Base-by-base conservation (phyloP, 306 rosid genomes). In the Inga leiocalycina region DNA sequence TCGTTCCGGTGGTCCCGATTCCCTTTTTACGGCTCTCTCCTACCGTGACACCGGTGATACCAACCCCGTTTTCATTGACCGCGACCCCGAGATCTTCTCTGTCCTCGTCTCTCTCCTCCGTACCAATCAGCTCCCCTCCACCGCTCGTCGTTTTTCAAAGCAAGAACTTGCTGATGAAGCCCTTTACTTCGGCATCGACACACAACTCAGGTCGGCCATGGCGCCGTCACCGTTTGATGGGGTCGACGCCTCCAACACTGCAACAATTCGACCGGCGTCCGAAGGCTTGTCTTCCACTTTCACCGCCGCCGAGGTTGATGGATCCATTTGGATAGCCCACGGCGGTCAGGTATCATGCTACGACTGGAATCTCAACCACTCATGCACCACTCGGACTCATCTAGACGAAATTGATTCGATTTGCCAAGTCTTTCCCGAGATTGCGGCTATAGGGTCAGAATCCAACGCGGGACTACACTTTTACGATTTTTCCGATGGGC, bases 131-230 rank as follows among this genome's bases (percentile, higher is more conserved):
- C 83, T 95, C 11, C 96, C 98, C 48, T 90, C 94, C 78, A 84
- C 92, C 1, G 87, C 94, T 13, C 86, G 71, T 76, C 87, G 90
- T 22, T 95, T 95, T 88, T 81, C 97, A 68, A 92, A 86, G 32
- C 94, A 88, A 43, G 97, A 95, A 67, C 99, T 95, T 79, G 87
- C 91, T 76, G 96, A 93, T 79, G 99, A 95, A 70, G 99, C 99
- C 3, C 75, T 84, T 27, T 95, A 86, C 87, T 95, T 93, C 52
- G 99, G 98, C 56, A 85, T 95, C 80, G 98, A 93, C 30, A 81
- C 92, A 7, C 89, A 82, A 2, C 87, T 95, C 85, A 90, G 89
- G 37, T 68, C 87, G 9, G 98, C 93, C 37, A 62, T 89, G 78
- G 75, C 94, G 3, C 96, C 97, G 0, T 91, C 92, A 0, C 90